Evolutionary conservation across 768 basidiomycete genomes (phyloP).

Genomic region (Tricholoma sp.): DNA sequence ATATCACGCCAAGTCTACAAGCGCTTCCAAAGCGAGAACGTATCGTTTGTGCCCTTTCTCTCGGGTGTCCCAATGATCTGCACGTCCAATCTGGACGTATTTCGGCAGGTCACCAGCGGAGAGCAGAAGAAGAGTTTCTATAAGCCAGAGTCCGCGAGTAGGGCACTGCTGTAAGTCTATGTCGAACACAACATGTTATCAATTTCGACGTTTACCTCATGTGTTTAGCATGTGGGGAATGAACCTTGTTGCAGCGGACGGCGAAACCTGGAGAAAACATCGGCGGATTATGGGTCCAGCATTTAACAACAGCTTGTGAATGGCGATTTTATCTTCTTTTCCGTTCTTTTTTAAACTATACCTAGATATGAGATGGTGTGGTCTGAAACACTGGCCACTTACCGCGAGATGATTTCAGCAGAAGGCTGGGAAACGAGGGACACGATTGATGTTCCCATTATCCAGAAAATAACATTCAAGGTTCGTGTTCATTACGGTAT

Average conservation of each 20-base stretch:
- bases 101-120: conserved; percentile 37
- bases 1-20: conserved; percentile 27
- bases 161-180: conserved; percentile 25
- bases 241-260: conserved; percentile 42
- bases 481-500: conserved; percentile 7
- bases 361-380: conserved; percentile 31
- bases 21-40: conserved; percentile 29
- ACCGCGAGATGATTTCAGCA: conserved; percentile 26
- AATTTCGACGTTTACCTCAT: conserved; percentile 1
- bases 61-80: conserved; percentile 31
- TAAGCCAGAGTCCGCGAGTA: conserved; percentile 32
- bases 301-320: conserved; percentile 37
- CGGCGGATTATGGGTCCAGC: conserved; percentile 39
- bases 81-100: conserved; percentile 42
- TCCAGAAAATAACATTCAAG: conserved; percentile 27
- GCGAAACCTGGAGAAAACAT: conserved; percentile 41
- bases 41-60: conserved; percentile 37
- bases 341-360: neutral
- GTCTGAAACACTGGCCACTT: conserved; percentile 25
- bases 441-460: conserved; percentile 15
- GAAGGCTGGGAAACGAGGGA: conserved; percentile 24
- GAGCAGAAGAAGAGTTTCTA: conserved; percentile 33
- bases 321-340: neutral
- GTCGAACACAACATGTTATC: neutral
- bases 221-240: conserved; percentile 38